Percentiles rank a stretch among this genome's conserved stretches.
phyloP scores from a whole-genome alignment of 768 basidiomycete genomes.

The Boletus vinaceobasis region DNA sequence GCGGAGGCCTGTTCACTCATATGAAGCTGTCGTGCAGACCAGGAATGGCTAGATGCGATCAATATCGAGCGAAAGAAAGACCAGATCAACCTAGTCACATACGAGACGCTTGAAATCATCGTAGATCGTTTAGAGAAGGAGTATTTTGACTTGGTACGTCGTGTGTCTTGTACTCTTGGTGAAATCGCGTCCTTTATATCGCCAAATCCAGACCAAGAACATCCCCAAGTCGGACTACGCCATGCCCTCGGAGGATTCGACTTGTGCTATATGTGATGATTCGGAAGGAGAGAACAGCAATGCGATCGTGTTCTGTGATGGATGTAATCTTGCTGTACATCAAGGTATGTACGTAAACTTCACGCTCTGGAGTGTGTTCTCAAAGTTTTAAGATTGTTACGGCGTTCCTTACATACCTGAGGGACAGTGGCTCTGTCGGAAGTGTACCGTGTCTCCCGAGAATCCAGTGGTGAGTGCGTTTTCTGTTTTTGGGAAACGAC shows the following conservation, averaged over 20 bases:
- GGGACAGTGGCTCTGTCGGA: slow-evolving; percentile 98
- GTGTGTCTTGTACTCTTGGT: slow-evolving; percentile 4
- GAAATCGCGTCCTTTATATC: slow-evolving; percentile 1
- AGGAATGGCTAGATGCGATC: slow-evolving; percentile 88
- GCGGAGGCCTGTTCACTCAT: slow-evolving; percentile 3
- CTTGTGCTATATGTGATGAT: slow-evolving; percentile 96
- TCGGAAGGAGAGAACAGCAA: slow-evolving; percentile 98
- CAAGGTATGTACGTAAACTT: slow-evolving; percentile 62
- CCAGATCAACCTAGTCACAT: slow-evolving; percentile 64
- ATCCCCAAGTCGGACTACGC: slow-evolving; percentile 86
- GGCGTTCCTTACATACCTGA: slow-evolving; percentile 99
- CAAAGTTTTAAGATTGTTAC: slow-evolving; percentile 77
- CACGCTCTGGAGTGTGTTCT: not conserved
- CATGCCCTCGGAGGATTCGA: slow-evolving; percentile 91
- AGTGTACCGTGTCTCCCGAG: slow-evolving; percentile 97
- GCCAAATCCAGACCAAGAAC: slow-evolving; percentile 70
- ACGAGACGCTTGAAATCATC: slow-evolving; percentile 90
- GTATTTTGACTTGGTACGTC: slow-evolving; percentile 89
- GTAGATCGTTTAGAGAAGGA: slow-evolving; percentile 99
- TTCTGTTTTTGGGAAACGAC: not conserved
- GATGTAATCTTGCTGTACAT: slow-evolving; percentile 98
- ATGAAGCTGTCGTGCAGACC: slow-evolving; percentile 48
- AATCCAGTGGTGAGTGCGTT: slow-evolving; percentile 75
- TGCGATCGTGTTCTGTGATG: slow-evolving; percentile 98
- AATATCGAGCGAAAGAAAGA: slow-evolving; percentile 82